Evolutionary conservation across 192 early-diverging fungal genomes (phyloP).

Genomic region (Coemansia sp.): DNA sequence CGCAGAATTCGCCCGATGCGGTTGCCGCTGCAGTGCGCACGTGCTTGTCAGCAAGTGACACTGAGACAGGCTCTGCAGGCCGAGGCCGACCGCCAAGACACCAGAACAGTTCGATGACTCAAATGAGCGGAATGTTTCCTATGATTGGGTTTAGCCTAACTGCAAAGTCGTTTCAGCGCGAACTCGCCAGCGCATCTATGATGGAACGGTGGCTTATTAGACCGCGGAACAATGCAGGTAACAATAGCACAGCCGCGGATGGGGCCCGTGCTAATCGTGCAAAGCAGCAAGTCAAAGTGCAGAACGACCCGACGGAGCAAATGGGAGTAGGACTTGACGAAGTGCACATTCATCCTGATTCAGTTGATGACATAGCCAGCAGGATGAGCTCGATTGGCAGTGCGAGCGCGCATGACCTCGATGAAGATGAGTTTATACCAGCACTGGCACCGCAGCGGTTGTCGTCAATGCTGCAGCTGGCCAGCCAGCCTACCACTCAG

Average conservation of each 20-base stretch:
- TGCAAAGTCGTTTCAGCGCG: slow-evolving; percentile 40
- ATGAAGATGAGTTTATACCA: slow-evolving; percentile 4
- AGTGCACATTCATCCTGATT: background rate
- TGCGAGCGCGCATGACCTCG: background rate
- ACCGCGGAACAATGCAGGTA: background rate
- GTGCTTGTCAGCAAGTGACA: slow-evolving; percentile 13
- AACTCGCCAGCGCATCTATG: slow-evolving; percentile 30
- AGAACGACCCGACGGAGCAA: background rate
- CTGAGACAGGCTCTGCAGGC: slow-evolving; percentile 6
- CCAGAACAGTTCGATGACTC: too few species aligned
- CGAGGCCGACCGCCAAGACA: background rate
- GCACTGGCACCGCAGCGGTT: slow-evolving; percentile 3
- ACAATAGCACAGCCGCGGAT: too few species aligned
- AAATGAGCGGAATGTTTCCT: slow-evolving; percentile 21
- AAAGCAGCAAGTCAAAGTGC: slow-evolving; percentile 3
- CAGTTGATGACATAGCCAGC: background rate
- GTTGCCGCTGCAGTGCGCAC: slow-evolving; percentile 21
- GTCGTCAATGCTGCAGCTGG: slow-evolving; percentile 4
- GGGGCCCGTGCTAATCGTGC: background rate
- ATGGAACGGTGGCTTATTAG: slow-evolving; percentile 46
- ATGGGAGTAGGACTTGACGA: background rate
- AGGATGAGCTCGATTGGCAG: slow-evolving; percentile 2
- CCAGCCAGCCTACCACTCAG: slow-evolving; percentile 11
- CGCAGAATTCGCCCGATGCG: slow-evolving; percentile 23
- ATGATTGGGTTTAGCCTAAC: slow-evolving; percentile 29